Evolutionary conservation across 495 filamentous ascomycete species (phyloP).

Genomic region (Penicillium odoratum): DNA sequence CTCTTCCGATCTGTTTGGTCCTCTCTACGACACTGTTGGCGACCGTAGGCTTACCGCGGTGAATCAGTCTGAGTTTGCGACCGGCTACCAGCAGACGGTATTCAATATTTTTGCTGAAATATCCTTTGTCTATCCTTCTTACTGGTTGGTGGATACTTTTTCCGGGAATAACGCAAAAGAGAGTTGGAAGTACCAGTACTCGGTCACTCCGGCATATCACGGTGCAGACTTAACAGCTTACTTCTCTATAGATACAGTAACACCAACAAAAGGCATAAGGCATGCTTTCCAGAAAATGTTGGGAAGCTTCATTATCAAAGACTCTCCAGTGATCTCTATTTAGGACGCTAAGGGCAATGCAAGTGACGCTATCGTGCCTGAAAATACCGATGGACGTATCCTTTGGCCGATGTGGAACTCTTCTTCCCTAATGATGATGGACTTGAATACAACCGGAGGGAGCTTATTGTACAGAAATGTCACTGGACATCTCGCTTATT

Average conservation of each 20-base stretch:
- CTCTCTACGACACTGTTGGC: slow-evolving; percentile 45
- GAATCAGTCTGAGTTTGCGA: slow-evolving; percentile 49
- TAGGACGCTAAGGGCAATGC: slow-evolving; percentile 11
- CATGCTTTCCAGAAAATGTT: slow-evolving; percentile 37
- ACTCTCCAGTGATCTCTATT: slow-evolving; percentile 43
- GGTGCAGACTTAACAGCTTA: slow-evolving; percentile 54
- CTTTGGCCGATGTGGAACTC: slow-evolving; percentile 13
- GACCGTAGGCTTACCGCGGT: slow-evolving; percentile 43
- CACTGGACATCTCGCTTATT: slow-evolving; percentile 17
- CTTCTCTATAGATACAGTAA: slow-evolving; percentile 35
- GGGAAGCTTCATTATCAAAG: slow-evolving; percentile 52
- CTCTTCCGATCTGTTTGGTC: slow-evolving; percentile 18
- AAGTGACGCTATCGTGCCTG: slow-evolving; percentile 13
- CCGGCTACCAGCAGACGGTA: slow-evolving; percentile 47
- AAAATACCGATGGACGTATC: slow-evolving; percentile 4
- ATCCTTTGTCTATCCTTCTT: slow-evolving; percentile 60
- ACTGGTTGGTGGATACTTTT: slow-evolving; percentile 66
- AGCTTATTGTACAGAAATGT: slow-evolving; percentile 9
- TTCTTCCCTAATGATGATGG: slow-evolving; percentile 14
- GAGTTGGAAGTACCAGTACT: slow-evolving; percentile 62
- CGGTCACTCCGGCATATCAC: slow-evolving; percentile 59
- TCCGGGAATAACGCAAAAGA: slow-evolving; percentile 20
- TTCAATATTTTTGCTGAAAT: slow-evolving; percentile 55
- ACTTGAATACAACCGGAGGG: slow-evolving; percentile 25
- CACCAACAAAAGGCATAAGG: slow-evolving; percentile 15